Conservation (phyloP, 441 rosid genomes). For the Adansonia gregorii region DNA sequence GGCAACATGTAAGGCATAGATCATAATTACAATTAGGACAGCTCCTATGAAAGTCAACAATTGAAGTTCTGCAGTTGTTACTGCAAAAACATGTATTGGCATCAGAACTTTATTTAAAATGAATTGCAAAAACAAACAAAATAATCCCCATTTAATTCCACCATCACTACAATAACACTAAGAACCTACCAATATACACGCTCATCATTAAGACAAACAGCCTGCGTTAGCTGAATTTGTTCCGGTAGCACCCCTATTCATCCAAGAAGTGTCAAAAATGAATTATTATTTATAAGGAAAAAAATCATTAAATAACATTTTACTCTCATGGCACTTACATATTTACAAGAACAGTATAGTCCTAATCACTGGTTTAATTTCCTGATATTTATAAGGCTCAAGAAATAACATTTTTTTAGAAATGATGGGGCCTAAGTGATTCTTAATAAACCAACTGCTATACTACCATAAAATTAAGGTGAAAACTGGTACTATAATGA, state of each 20-base stretch:
- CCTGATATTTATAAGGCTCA: background rate
- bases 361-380: background rate
- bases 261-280: slow-evolving; percentile 9
- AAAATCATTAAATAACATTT: background rate
- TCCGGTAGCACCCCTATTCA: slow-evolving; percentile 45
- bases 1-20: slow-evolving; percentile 82
- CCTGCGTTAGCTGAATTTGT: slow-evolving; percentile 37
- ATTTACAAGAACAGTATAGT: background rate
- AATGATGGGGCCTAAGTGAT: background rate
- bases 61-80: slow-evolving; percentile 73
- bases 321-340: background rate
- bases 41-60: slow-evolving; percentile 76
- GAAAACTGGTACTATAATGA: background rate
- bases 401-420: background rate
- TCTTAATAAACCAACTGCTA: background rate
- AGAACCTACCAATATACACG: slow-evolving; percentile 54
- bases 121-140: background rate
- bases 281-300: background rate
- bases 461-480: background rate
- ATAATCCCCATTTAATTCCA: slow-evolving; percentile 1
- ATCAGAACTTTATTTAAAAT: background rate
- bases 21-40: slow-evolving; percentile 67
- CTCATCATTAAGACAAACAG: slow-evolving; percentile 38
- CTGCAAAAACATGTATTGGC: slow-evolving; percentile 40
- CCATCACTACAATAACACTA: background rate